A percentile compares a stretch with the other conserved stretches of the same genome.
phyloP scores from a whole-genome alignment of 75 land plant genomes.

The Pseudotsuga menziesii region DNA sequence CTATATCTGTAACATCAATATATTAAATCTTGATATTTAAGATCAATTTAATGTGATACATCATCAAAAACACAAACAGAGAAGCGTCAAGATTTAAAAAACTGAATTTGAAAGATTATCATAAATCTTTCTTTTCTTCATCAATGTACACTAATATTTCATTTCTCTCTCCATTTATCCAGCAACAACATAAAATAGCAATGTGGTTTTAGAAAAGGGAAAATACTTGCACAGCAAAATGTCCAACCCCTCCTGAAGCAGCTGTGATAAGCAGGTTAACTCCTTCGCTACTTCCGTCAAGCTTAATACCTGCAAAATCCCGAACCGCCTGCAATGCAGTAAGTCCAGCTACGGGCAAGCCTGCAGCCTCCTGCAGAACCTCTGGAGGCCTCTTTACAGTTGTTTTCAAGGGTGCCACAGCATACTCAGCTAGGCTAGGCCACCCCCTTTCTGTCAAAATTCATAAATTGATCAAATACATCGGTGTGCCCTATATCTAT shows the following conservation, averaged over 20 bases:
- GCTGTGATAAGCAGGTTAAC: background rate
- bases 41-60: too few species aligned
- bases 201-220: background rate
- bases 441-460: slow-evolving; percentile 21
- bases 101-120: too few species aligned
- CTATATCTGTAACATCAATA: too few species aligned
- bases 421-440: slow-evolving; percentile 29
- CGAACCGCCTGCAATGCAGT: slow-evolving; percentile 18
- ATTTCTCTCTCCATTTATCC: too few species aligned
- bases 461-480: too few species aligned
- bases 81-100: too few species aligned
- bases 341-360: slow-evolving; percentile 20
- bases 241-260: slow-evolving; percentile 35
- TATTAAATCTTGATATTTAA: too few species aligned
- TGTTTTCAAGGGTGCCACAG: slow-evolving; percentile 10
- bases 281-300: slow-evolving; percentile 10
- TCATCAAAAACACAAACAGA: too few species aligned
- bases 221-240: slow-evolving; percentile 20
- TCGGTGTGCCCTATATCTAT: too few species aligned
- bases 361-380: slow-evolving; percentile 19
- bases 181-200: background rate
- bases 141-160: too few species aligned
- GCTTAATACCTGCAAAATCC: slow-evolving; percentile 16
- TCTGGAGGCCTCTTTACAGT: slow-evolving; percentile 15
- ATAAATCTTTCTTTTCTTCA: too few species aligned